These are phyloP conservation scores for Microsporum ferrugineum DNA, from an alignment of 2,329 filamentous ascomycete genomes.

Conservation along the genomic window DNA sequence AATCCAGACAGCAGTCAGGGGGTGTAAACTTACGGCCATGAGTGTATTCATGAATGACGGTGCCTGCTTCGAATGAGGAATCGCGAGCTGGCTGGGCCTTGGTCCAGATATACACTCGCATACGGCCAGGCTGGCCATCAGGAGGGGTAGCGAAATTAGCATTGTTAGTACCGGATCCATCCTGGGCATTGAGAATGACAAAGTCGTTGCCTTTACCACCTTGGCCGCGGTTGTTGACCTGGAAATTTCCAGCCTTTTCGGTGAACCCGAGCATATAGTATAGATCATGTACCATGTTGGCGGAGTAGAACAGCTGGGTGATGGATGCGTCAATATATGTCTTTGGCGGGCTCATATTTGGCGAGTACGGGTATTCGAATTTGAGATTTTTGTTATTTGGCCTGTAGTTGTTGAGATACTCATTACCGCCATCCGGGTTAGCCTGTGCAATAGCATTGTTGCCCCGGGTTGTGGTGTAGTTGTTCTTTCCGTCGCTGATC, in stretches of 20 bases:
- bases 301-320: conserved; percentile 11
- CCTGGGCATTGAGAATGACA: conserved; percentile 11
- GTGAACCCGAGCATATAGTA: conserved; percentile 11
- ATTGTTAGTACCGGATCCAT: conserved; percentile 12
- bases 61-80: conserved; percentile 11
- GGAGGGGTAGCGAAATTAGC: conserved; percentile 13
- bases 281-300: conserved; percentile 11
- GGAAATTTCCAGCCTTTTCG: conserved; percentile 12
- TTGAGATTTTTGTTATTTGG: conserved; percentile 6
- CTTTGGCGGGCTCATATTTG: conserved; percentile 5
- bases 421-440: conserved; percentile 9
- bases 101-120: conserved; percentile 13
- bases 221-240: conserved; percentile 8
- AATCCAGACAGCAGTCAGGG: background rate
- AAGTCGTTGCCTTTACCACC: conserved; percentile 11
- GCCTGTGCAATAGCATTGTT: conserved; percentile 12
- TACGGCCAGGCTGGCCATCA: conserved; percentile 12
- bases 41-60: conserved; percentile 13
- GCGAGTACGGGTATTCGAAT: conserved; percentile 12
- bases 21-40: conserved; percentile 10
- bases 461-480: conserved; percentile 11
- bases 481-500: conserved; percentile 7
- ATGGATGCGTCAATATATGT: conserved; percentile 11
- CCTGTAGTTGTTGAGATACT: conserved; percentile 12
- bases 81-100: conserved; percentile 9